Evolutionary conservation across 2,329 filamentous ascomycete genomes (phyloP), one percentile per base, ranked within the genome.

Genomic region (Cordyceps javanica): DNA sequence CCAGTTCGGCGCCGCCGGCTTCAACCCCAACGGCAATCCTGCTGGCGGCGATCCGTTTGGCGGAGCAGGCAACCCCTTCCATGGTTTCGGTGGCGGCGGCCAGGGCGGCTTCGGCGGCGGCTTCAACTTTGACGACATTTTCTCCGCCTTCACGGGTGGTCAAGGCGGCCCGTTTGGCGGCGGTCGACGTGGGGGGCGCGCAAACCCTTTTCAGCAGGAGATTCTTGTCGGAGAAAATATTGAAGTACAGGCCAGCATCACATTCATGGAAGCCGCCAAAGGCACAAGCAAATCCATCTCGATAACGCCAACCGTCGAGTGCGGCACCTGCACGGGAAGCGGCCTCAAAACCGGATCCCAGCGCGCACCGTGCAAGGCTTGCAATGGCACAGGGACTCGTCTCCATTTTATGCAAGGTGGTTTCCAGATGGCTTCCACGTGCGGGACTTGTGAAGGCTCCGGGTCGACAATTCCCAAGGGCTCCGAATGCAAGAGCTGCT

Each of bases 101-200:
- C 80, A 81, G 63, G 86, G 86, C 30, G 89, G 88, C 0, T 93
- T 93, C 68, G 84, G 88, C 14, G 82, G 82, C 2, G 90, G 92
- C 62, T 92, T 97, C 78, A 96, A 96, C 70, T 96, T 99, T 63
- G 94, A 97, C 62, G 94, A 99, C 72, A 77, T 99, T 11, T 97
- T 99, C 70, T 89, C 87, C 53, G 91, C 91, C 8, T 97, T 97
- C 68, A 81, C 85, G 2, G 88, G 75, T 32, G 69, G 80, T 25
- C 73, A 78, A 62, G 73, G 76, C 42, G 70, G 73, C 38, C 70
- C 73, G 7, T 72, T 82, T 5, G 85, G 87, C 62, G 82, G 83
- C 25, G 80, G 70, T 59, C 70, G 73, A 25, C 67, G 79, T 39
- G 76, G 79, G 26, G 75, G 78, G n/a, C 79, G 82, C 38, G 62